Base-by-base conservation (phyloP, 768 basidiomycete species). In the Agaricus blazei region DNA sequence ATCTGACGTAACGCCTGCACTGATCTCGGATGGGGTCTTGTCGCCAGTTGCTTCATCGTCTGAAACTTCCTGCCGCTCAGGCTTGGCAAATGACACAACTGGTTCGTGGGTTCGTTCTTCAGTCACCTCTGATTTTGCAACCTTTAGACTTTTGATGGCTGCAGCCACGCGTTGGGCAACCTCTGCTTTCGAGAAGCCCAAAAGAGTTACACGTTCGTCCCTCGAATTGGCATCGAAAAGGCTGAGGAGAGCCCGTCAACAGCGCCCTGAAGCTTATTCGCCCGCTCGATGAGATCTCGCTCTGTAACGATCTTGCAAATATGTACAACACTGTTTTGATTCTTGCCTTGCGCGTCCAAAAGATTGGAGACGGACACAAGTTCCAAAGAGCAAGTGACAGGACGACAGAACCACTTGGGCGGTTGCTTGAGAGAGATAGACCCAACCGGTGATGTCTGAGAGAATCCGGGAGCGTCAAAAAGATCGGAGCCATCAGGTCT, bases 371-470 rank as follows among this genome's bases (percentile, higher is more conserved):
- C 84, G 1, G 84, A 82, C 11, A 90, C 83, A 23, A 99, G 77
- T 63, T 88, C 96, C 62, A 96, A 98, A 0, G 91, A 85, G 47
- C 75, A 80, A 0, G 87, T 85, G 0, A 80, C 76, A 0, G 96
- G 92, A 19, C 95, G 81, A 36, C 90, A 85, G 12, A 98, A 81
- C 97, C 96, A 98, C 64, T 93, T 95, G 1, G 96, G 96, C n/a
- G 93, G 89, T 63, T 95, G 92, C 66, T 90, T 90, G 59, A 98
- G 82, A 0, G 93, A 91, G 15, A 96, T 75, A 0, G 85, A 89
- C 3, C 66, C 72, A 59, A 73, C 77, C 62, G 73, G 77, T 14
- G 68, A 74, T 47, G 75, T 77, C 48, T 73, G 76, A 37, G 77
- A 68, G 68, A 77, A 81, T 52, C 76, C 75, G 27, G 80, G 80